Conservation (phyloP, 202 grass and related monocot species). For the Hordeum pubiflorum region DNA sequence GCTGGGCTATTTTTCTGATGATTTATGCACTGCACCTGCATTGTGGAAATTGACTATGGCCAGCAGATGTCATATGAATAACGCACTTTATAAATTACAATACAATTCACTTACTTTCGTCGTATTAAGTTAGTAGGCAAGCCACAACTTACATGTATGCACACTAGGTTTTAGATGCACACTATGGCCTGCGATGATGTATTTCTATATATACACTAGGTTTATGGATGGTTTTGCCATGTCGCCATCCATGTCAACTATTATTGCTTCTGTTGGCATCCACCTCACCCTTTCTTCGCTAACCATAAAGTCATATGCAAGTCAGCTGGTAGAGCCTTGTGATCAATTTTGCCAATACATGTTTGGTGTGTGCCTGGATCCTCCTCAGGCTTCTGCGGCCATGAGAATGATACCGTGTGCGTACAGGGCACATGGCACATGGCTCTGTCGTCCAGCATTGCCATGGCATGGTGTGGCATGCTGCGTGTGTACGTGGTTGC, state of each 20-base stretch:
- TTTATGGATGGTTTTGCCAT: background rate
- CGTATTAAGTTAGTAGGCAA: slow-evolving; percentile 3
- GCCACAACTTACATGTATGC: background rate
- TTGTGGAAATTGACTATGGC: background rate
- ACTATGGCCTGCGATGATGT: background rate
- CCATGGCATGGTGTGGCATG: background rate
- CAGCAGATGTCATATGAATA: background rate
- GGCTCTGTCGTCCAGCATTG: background rate
- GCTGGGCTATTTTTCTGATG: background rate
- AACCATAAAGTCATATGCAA: background rate
- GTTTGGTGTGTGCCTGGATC: background rate
- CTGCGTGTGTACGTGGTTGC: background rate
- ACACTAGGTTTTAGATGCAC: background rate
- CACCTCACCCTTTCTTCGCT: background rate
- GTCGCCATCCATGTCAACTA: background rate
- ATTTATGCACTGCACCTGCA: background rate
- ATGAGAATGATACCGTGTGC: background rate
- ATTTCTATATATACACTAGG: background rate
- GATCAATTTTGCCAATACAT: background rate
- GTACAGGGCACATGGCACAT: background rate
- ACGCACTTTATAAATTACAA: background rate
- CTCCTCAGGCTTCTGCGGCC: background rate
- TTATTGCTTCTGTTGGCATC: background rate
- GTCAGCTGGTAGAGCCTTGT: background rate
- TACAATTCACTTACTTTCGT: background rate